phyloP scores from a whole-genome alignment of 805 yeast genomes.

The Saccharomyces mikatae region DNA sequence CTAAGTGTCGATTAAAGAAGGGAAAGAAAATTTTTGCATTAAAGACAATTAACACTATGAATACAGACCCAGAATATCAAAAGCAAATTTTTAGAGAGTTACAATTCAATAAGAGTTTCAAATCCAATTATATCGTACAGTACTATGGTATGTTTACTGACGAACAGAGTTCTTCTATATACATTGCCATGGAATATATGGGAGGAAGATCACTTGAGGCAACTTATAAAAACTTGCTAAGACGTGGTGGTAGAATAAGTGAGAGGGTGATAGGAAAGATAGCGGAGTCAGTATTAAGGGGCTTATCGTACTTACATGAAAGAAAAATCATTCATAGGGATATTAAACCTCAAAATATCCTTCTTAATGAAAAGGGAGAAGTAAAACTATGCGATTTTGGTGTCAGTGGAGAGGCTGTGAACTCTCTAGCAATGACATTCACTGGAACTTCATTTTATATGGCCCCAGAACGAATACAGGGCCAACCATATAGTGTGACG shows the following conservation, averaged over 20 bases:
- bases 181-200: conserved; percentile 93
- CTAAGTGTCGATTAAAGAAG: conserved; percentile 54
- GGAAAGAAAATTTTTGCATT: conserved; percentile 68
- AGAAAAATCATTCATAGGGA: conserved; percentile 85
- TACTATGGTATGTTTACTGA: conserved; percentile 85
- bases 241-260: conserved; percentile 73
- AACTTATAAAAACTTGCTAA: conserved; percentile 62
- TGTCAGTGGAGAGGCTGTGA: conserved; percentile 89
- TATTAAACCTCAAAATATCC: conserved; percentile 85
- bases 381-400: conserved; percentile 93
- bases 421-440: conserved; percentile 86
- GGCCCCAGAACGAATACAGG: conserved; percentile 96
- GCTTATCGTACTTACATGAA: conserved; percentile 76
- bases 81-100: conserved; percentile 82
- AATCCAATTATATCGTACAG: conserved; percentile 73
- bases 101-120: conserved; percentile 73
- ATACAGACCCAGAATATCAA: conserved; percentile 64
- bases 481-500: conserved; percentile 86
- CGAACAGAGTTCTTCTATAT: conserved; percentile 66
- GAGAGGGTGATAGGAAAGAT: conserved; percentile 85
- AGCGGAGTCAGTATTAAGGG: conserved; percentile 73
- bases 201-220: conserved; percentile 85
- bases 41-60: conserved; percentile 38
- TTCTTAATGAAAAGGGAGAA: conserved; percentile 64
- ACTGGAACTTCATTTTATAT: conserved; percentile 96